A percentile compares a stretch with the other conserved stretches of the same genome.
Conservation (phyloP, 306 rosid species). For the Prunus padus region DNA sequence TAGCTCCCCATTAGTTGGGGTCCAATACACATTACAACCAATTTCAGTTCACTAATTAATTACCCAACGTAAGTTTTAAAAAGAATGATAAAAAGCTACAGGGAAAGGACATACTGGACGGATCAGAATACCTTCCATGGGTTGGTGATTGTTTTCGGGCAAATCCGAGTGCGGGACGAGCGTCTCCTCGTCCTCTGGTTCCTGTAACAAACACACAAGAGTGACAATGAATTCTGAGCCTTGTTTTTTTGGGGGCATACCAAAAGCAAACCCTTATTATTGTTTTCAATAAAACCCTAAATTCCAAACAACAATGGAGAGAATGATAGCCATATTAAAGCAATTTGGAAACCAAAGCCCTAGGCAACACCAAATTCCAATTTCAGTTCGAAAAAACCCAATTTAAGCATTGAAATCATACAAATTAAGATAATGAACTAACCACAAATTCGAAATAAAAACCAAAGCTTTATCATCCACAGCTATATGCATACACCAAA, state of each 20-base stretch:
- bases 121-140: constrained; percentile 77
- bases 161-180: constrained; percentile 79
- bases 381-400: constrained; percentile 18
- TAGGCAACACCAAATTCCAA: constrained; percentile 22
- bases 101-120: not conserved
- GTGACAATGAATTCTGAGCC: constrained; percentile 22
- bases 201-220: constrained; percentile 44
- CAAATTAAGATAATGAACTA: constrained; percentile 22
- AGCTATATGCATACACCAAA: not conserved
- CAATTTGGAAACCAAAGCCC: constrained; percentile 46
- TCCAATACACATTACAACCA: constrained; percentile 27
- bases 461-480: constrained; percentile 19
- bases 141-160: constrained; percentile 75
- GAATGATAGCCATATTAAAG: constrained; percentile 25
- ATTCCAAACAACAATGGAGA: constrained; percentile 34
- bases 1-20: not conserved
- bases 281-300: constrained; percentile 37
- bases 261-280: constrained; percentile 27
- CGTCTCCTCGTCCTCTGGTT: constrained; percentile 94
- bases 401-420: constrained; percentile 16
- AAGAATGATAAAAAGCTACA: not conserved
- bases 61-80: not conserved
- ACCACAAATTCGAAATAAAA: constrained; percentile 15
- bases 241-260: constrained; percentile 38
- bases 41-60: constrained; percentile 4